A percentile compares a stretch with the other conserved stretches of the same genome.
These are phyloP conservation scores for Talaromyces borbonicus DNA, from an alignment of 495 filamentous ascomycete species.

Conservation along the genomic window DNA sequence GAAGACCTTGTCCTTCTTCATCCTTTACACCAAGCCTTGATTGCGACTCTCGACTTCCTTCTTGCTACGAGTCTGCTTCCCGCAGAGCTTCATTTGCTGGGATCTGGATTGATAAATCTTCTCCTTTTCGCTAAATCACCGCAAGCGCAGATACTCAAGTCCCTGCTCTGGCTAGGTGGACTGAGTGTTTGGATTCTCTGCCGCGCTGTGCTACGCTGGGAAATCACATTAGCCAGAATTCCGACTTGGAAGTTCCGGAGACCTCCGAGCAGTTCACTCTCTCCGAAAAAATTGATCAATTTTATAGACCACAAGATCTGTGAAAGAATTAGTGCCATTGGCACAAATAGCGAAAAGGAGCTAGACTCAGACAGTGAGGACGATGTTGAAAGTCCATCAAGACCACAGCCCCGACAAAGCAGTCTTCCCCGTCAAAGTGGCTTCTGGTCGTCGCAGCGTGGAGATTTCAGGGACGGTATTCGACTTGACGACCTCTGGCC, in stretches of 20 bases:
- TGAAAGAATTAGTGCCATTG: constrained; percentile 29
- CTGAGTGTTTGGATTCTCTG: constrained; percentile 64
- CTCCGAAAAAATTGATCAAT: constrained; percentile 40
- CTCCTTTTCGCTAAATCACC: constrained; percentile 69
- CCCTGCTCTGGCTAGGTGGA: constrained; percentile 81
- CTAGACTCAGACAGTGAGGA: constrained; percentile 41
- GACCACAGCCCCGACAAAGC: constrained; percentile 12
- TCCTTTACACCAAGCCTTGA: constrained; percentile 78
- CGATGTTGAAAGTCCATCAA: constrained; percentile 15
- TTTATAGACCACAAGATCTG: constrained; percentile 40
- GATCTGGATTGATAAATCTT: constrained; percentile 72
- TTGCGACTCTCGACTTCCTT: constrained; percentile 61
- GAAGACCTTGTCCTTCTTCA: constrained; percentile 65
- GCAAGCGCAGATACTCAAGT: constrained; percentile 73
- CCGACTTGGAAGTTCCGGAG: constrained; percentile 84
- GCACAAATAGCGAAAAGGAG: constrained; percentile 22
- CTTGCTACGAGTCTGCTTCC: constrained; percentile 78
- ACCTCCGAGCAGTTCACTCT: constrained; percentile 32
- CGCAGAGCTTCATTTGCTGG: constrained; percentile 81
- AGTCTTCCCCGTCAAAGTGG: constrained; percentile 14
- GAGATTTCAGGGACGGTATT: constrained; percentile 12
- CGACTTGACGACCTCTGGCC: constrained; percentile 17
- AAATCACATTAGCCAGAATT: constrained; percentile 73
- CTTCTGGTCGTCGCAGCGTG: constrained; percentile 8
- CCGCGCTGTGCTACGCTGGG: constrained; percentile 71